Base-by-base conservation (phyloP, 23 red algal genomes). In the Gracilaria domingensis region DNA sequence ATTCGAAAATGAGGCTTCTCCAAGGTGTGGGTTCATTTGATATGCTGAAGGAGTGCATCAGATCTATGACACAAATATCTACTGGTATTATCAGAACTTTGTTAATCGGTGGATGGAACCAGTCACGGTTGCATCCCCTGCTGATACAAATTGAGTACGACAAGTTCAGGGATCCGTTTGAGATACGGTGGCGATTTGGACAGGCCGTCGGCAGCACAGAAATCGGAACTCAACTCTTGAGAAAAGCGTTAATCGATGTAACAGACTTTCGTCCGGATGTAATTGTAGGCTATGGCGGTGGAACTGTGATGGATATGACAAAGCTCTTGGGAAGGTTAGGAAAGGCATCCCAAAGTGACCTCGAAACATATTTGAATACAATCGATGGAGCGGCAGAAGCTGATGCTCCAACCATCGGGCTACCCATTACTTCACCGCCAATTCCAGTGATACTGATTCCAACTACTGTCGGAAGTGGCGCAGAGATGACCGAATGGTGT, bases 291-390 rank as follows among this genome's bases (percentile, higher is more conserved):
- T 92, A 84, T 72, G 89, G 89, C 24, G 89, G 89, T 37, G 89
- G 89, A 36, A 64, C 89, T 72, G 89, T 92, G 51, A 67, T 92
- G 77, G 89, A 92, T 32, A 84, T 79, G 66, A 54, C 89, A 20
- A 92, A 92, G 67, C 51, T 77, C 7, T 33, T 92, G 16, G 78
- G 49, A 20, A 64, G 60, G 24, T 26, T 92, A 23, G 78, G 45
- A 50, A 67, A 83, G 28, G 64, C 49, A 28, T 75, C 89, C 13
- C 18, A 38, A 2, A 71, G 39, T 16, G 79, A 92, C 36, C 23
- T 84, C 23, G 67, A 76, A 40, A 42, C 67, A 35, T 75, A 8
- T 57, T 42, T 92, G 21, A 62, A 42, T 21, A 33, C 58, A 6
- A 92, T 92, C 75, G 61, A 84, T 25, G 89, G 36, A 29, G 80